A percentile compares a stretch with the other conserved stretches of the same genome.
Conservation (phyloP, 257 asterid genomes). For the Solanum neorickii region DNA sequence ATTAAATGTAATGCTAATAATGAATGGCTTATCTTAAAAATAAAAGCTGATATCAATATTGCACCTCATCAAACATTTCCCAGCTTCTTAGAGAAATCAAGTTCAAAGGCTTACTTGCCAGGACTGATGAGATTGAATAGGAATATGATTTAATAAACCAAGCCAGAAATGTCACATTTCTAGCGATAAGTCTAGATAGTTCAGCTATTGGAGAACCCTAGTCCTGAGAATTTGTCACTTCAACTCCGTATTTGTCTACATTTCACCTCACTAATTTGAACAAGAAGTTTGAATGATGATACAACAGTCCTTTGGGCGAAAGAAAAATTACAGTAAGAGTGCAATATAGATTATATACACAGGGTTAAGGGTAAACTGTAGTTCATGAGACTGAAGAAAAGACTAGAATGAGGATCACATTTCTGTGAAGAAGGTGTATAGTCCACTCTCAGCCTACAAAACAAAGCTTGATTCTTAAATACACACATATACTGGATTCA, state of each 20-base stretch:
- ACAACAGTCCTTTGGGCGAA: neutral
- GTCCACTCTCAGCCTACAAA: neutral
- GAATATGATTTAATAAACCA: neutral
- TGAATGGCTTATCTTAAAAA: neutral
- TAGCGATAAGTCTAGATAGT: neutral
- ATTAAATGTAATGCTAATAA: neutral
- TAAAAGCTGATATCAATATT: neutral
- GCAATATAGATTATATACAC: neutral
- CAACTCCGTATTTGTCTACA: neutral
- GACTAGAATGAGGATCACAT: neutral
- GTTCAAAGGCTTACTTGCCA: neutral
- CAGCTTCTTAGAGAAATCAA: neutral
- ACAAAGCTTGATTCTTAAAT: neutral
- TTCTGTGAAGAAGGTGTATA: neutral
- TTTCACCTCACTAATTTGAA: neutral
- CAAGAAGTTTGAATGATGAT: neutral
- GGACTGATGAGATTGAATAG: neutral
- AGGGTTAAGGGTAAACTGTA: neutral
- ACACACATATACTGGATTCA: neutral
- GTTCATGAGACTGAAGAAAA: neutral
- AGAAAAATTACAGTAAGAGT: neutral
- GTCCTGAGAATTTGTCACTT: neutral
- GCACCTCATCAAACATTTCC: neutral
- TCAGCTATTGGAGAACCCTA: neutral
- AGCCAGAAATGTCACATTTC: neutral